Evolutionary conservation across 495 filamentous ascomycete genomes (phyloP).

Genomic region (Lineolata rhizophorae): DNA sequence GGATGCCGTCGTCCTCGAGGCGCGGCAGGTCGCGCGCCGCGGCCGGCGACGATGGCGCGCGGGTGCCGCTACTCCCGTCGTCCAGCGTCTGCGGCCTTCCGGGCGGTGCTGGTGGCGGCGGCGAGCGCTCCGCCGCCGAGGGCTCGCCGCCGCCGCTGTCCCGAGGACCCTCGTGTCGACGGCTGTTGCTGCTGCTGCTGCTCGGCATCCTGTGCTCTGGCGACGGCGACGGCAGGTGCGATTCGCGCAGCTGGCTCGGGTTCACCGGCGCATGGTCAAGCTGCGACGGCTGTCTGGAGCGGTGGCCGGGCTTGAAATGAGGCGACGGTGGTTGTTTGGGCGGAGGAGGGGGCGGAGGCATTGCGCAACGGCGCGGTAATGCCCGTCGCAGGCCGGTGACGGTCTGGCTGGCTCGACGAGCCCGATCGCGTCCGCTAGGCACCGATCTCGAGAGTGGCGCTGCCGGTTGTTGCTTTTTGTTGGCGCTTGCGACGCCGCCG

Average conservation of each 20-base stretch:
- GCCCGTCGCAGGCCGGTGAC: too few relatives aligned
- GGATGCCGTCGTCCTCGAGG: constrained; percentile 11
- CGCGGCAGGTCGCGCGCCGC: too few relatives aligned
- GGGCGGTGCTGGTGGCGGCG: not conserved
- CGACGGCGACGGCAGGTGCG: constrained; percentile 9
- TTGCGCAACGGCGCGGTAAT: too few relatives aligned
- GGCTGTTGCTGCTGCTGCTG: constrained; percentile 1
- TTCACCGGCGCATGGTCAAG: constrained; percentile 9
- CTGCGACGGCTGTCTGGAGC: not conserved
- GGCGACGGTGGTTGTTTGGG: not conserved
- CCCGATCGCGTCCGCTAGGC: too few relatives aligned
- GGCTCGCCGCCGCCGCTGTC: constrained; percentile 3
- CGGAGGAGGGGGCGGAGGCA: not conserved
- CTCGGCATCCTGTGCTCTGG: constrained; percentile 8
- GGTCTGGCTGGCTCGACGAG: too few relatives aligned
- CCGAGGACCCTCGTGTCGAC: too few relatives aligned
- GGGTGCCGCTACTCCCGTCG: too few relatives aligned
- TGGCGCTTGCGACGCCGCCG: too few relatives aligned
- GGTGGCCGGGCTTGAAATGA: not conserved
- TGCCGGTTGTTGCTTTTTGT: too few relatives aligned
- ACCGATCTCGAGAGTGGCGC: too few relatives aligned
- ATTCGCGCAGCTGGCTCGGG: constrained; percentile 11
- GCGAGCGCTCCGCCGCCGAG: constrained; percentile 4
- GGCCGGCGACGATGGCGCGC: too few relatives aligned
- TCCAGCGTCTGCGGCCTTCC: not conserved